Percentiles rank a stretch among this genome's conserved stretches.
Evolutionary conservation across 2,329 filamentous ascomycete species (phyloP).

Genomic region (Nemania sp.): DNA sequence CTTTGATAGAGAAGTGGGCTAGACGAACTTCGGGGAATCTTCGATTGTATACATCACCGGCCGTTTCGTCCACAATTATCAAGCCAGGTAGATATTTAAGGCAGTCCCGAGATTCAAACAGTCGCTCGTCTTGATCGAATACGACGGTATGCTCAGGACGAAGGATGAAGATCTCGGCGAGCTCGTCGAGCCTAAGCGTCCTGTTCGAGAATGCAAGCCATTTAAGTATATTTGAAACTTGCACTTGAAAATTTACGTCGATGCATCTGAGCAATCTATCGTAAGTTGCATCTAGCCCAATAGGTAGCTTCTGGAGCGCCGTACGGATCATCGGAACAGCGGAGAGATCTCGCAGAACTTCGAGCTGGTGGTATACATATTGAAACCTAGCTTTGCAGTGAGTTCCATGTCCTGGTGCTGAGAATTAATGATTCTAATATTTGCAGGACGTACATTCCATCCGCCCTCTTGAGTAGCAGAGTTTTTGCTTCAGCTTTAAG

Average conservation of each 20-base stretch:
- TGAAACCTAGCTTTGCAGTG: neutral
- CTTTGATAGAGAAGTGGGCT: conserved; percentile 5
- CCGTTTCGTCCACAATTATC: neutral
- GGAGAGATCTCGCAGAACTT: neutral
- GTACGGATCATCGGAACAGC: neutral
- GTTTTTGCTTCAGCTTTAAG: conserved; percentile 1
- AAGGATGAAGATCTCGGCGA: neutral
- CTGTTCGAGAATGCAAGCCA: neutral
- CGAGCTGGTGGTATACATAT: conserved; percentile 5
- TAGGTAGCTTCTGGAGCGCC: neutral
- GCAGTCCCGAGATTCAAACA: neutral
- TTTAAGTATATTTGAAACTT: neutral
- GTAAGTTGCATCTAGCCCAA: conserved; percentile 6
- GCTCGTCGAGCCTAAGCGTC: neutral
- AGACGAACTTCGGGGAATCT: too few species aligned
- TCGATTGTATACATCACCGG: accelerated
- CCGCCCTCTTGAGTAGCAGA: neutral
- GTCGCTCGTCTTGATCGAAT: neutral
- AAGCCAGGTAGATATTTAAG: neutral
- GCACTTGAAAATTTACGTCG: neutral
- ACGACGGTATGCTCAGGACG: neutral
- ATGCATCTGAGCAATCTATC: neutral
- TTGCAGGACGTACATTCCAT: conserved; percentile 6
- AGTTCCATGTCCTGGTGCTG: neutral
- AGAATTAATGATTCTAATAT: neutral